phyloP scores from a whole-genome alignment of 2,329 filamentous ascomycete species.

The Pseudogymnoascus sp. region DNA sequence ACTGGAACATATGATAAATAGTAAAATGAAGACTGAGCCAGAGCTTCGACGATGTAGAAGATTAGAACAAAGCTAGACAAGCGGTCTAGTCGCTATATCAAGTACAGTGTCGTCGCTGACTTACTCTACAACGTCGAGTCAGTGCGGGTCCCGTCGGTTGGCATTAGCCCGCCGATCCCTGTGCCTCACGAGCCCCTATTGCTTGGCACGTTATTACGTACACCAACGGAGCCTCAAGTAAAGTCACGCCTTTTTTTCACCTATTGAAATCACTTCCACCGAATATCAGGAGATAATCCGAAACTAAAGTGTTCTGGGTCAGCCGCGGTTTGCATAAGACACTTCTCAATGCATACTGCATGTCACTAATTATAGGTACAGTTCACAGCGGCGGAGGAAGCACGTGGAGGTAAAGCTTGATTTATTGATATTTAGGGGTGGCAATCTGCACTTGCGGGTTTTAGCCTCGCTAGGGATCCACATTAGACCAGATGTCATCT shows the following conservation, averaged over 20 bases:
- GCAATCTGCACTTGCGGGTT: not conserved
- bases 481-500: not conserved
- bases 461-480: not conserved
- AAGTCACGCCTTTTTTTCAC: not conserved
- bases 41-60: not conserved
- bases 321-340: not conserved
- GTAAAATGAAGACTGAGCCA: not conserved
- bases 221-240: not conserved
- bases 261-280: not conserved
- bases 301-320: not conserved
- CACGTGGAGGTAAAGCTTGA: not conserved
- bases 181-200: conserved; percentile 9
- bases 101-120: not conserved
- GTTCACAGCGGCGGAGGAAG: not conserved
- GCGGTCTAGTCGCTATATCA: not conserved
- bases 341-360: not conserved
- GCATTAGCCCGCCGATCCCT: conserved; percentile 17
- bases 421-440: not conserved
- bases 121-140: not conserved
- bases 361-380: not conserved
- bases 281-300: not conserved
- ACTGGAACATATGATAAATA: not conserved
- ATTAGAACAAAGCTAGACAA: not conserved
- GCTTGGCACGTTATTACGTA: not conserved
- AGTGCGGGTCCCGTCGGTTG: not conserved